Evolutionary conservation across 805 yeast genomes (phyloP).

Genomic region (Limtongia smithiae): DNA sequence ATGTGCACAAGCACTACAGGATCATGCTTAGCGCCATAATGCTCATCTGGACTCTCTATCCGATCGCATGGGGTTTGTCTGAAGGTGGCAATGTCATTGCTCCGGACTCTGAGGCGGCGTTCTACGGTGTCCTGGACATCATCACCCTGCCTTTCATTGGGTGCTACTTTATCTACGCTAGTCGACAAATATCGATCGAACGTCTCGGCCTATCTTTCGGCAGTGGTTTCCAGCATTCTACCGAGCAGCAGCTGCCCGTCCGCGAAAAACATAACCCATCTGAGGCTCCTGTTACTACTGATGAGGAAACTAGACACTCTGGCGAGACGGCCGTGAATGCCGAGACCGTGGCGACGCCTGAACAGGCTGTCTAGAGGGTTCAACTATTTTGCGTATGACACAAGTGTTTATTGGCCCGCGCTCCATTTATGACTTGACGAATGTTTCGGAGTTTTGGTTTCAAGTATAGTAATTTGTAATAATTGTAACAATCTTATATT

Average conservation of each 20-base stretch:
- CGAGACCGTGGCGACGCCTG: too few relatives aligned
- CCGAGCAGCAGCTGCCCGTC: background rate
- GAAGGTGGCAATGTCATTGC: slow-evolving; percentile 58
- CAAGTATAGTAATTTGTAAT: too few relatives aligned
- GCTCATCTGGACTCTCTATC: slow-evolving; percentile 50
- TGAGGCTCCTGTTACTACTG: background rate
- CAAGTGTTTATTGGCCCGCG: too few relatives aligned
- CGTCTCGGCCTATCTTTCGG: slow-evolving; percentile 28
- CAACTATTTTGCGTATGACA: too few relatives aligned
- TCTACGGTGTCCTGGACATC: slow-evolving; percentile 44
- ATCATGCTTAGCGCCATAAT: slow-evolving; percentile 31
- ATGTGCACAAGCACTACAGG: slow-evolving; percentile 22
- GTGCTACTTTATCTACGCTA: slow-evolving; percentile 28
- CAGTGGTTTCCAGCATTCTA: slow-evolving; percentile 8
- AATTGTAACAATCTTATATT: too few relatives aligned
- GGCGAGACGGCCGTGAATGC: too few relatives aligned
- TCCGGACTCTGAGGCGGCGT: slow-evolving; percentile 30
- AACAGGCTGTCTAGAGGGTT: too few relatives aligned
- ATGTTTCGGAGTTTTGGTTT: too few relatives aligned
- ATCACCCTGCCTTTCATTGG: slow-evolving; percentile 39
- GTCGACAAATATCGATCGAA: slow-evolving; percentile 28
- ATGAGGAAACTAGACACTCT: too few relatives aligned
- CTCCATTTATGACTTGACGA: too few relatives aligned
- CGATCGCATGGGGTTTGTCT: slow-evolving; percentile 51
- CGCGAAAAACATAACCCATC: slow-evolving; percentile 6